Evolutionary conservation across 169 alveolate species (phyloP), one percentile per base, ranked within the genome.

Genomic region (Fabrea salina): DNA sequence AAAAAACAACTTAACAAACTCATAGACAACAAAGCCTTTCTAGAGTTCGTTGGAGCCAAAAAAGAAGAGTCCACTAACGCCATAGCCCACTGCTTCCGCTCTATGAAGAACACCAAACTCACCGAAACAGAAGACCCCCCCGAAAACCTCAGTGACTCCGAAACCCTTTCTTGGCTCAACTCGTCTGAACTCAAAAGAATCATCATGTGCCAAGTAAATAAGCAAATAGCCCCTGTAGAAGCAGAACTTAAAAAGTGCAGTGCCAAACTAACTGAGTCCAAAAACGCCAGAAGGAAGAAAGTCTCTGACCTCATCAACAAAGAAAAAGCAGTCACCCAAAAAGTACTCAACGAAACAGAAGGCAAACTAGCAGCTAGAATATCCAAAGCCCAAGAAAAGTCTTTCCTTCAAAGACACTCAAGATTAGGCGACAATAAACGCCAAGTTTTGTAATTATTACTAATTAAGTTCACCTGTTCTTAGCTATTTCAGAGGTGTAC

Each of bases 71-170:
- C 22, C 25, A 51, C 27, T 33, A 64, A 64, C 41, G 27, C 75
- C 16, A 64, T 64, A 11, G 75, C 75, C 54, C 75, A 64, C 5
- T 64, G 75, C 33, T 64, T 64, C 41, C 35, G 54, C 22, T 64
- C 75, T 4, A 22, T 41, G 54, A 64, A n/a, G 16, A 64, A 64
- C 25, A 30, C 41, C 0, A 41, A 64, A 64, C 75, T 32, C 13
- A 56, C 35, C 5, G 75, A 64, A 41, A 41, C 35, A 13, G 50
- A 32, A 7, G 50, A 19, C n/a, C 32, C 41, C 0, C 49, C 54
- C 19, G 75, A 64, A 64, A 64, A 64, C 30, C 54, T 56, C 19
- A 64, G 57, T 35, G 43, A 19, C 5, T 59, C 41, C n/a, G 59
- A 70, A 4, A 47, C 30, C 37, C 35, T 70, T 25, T 19, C 39